Percentiles rank a stretch among this genome's conserved stretches.
phyloP scores from a whole-genome alignment of 768 basidiomycete species.

The Leccinum imitatum region DNA sequence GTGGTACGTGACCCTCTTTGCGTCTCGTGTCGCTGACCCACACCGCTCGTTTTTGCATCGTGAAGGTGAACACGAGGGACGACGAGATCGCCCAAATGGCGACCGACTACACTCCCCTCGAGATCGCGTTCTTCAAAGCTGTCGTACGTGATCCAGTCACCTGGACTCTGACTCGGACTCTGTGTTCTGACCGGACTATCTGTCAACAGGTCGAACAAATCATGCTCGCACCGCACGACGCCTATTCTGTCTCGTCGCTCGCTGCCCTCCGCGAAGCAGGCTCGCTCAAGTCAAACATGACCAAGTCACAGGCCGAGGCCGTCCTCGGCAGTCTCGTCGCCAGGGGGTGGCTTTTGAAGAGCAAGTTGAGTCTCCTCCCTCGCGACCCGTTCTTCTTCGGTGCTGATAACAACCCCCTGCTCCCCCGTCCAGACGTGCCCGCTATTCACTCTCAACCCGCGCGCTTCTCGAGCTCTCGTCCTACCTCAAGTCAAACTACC shows the following conservation, averaged over 20 bases:
- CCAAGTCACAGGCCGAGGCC: conserved; percentile 71
- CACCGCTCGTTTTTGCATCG: not conserved
- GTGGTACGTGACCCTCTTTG: conserved; percentile 48
- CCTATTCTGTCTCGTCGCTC: conserved; percentile 75
- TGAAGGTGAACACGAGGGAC: conserved; percentile 74
- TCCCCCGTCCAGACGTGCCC: conserved; percentile 47
- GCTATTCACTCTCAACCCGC: conserved; percentile 76
- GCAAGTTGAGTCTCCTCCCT: conserved; percentile 51
- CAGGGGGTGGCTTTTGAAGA: conserved; percentile 75
- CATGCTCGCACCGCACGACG: conserved; percentile 72
- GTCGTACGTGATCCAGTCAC: conserved; percentile 49
- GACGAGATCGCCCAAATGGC: conserved; percentile 85
- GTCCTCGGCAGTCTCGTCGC: conserved; percentile 80
- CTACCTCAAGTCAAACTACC: conserved; percentile 73
- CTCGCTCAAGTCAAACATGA: conserved; percentile 60
- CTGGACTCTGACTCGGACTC: too few relatives aligned
- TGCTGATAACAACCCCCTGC: not conserved
- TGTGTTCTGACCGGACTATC: not conserved
- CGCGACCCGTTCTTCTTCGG: not conserved
- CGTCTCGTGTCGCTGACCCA: not conserved
- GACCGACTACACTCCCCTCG: conserved; percentile 73
- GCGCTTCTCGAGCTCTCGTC: conserved; percentile 69
- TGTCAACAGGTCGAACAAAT: conserved; percentile 75
- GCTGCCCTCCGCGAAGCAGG: conserved; percentile 73
- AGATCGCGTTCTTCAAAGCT: conserved; percentile 84